A percentile compares a stretch with the other conserved stretches of the same genome.
phyloP scores from a whole-genome alignment of 768 basidiomycete species.

The Termitomyces heimii region DNA sequence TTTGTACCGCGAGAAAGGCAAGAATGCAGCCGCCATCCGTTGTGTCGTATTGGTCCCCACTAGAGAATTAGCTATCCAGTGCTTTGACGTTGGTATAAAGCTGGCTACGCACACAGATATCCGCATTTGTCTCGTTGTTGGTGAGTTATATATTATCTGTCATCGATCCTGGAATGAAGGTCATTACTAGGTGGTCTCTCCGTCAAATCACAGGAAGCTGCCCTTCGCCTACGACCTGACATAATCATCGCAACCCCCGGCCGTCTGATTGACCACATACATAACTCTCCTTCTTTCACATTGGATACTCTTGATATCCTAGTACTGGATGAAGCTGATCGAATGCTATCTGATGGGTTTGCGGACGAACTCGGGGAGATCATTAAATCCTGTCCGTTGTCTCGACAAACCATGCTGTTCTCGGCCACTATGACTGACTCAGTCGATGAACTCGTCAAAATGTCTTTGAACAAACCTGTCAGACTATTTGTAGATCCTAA shows the following conservation, averaged over 20 bases:
- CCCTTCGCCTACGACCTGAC: constrained; percentile 84
- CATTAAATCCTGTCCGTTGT: constrained; percentile 79
- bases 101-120: constrained; percentile 86
- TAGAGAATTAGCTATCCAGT: constrained; percentile 93
- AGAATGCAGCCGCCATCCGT: constrained; percentile 78
- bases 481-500: constrained; percentile 95
- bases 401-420: constrained; percentile 97
- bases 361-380: constrained; percentile 93
- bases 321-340: constrained; percentile 95
- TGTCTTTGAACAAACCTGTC: constrained; percentile 90
- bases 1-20: constrained; percentile 85
- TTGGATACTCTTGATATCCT: constrained; percentile 91
- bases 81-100: constrained; percentile 85
- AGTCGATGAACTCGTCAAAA: constrained; percentile 87
- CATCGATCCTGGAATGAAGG: constrained; percentile 5
- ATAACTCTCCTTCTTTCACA: constrained; percentile 90
- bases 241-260: constrained; percentile 96
- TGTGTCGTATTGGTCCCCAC: constrained; percentile 94
- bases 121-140: constrained; percentile 86
- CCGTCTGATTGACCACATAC: constrained; percentile 95
- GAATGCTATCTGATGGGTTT: constrained; percentile 96
- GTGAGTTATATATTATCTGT: constrained; percentile 33
- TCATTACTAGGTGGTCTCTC: constrained; percentile 74
- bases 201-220: constrained; percentile 84
- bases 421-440: constrained; percentile 99